Percentiles rank a stretch among this genome's conserved stretches.
phyloP scores from a whole-genome alignment of 352 stramenopile species.

The Phytophthora hybrid region DNA sequence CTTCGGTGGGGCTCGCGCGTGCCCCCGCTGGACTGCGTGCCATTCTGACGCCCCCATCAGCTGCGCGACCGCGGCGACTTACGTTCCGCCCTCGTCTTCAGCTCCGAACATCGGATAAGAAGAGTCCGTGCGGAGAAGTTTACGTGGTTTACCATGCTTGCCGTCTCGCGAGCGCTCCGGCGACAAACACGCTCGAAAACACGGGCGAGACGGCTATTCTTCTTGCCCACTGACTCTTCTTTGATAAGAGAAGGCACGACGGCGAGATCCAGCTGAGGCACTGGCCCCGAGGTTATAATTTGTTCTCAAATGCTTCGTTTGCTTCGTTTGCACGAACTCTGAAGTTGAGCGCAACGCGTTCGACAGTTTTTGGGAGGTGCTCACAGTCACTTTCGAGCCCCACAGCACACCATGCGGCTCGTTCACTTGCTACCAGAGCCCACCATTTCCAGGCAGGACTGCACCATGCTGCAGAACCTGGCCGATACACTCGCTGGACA shows the following conservation, averaged over 20 bases:
- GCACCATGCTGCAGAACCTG: conserved; percentile 43
- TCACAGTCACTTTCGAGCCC: conserved; percentile 28
- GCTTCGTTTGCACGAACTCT: conserved; percentile 30
- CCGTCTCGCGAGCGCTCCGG: conserved; percentile 4
- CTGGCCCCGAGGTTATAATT: conserved; percentile 29
- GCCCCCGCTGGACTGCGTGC: conserved; percentile 8
- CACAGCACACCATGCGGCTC: conserved; percentile 33
- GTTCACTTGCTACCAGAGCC: conserved; percentile 42
- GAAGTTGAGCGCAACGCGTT: conserved; percentile 11
- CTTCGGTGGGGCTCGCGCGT: not conserved
- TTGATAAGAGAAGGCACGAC: conserved; percentile 23
- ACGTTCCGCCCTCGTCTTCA: conserved; percentile 6
- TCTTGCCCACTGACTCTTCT: conserved; percentile 32
- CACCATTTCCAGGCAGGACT: conserved; percentile 43
- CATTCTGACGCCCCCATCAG: not conserved
- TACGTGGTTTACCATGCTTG: not conserved
- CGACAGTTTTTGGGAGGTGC: not conserved
- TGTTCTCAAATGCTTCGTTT: conserved; percentile 38
- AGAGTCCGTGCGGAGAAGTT: not conserved
- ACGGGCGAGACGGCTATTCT: conserved; percentile 25
- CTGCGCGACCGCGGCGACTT: not conserved
- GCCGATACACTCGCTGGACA: conserved; percentile 51
- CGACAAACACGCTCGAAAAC: not conserved
- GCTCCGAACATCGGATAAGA: conserved; percentile 23
- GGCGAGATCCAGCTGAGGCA: conserved; percentile 29